phyloP scores from a whole-genome alignment of 805 yeast species.

The Saturnispora sekii region DNA sequence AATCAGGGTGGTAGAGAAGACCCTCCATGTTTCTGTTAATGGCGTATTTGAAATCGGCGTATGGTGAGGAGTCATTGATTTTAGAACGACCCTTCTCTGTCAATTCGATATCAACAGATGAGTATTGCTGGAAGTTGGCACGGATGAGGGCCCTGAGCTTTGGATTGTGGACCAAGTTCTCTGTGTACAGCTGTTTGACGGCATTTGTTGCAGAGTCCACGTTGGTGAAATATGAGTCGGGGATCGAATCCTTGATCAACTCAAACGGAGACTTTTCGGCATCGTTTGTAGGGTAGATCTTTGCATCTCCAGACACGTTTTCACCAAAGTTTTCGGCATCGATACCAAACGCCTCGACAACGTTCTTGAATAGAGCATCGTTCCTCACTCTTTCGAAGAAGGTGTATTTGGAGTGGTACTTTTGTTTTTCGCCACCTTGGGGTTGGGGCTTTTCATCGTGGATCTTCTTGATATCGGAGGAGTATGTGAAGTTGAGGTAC shows the following conservation, averaged over 20 bases:
- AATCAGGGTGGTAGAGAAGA: slow-evolving; percentile 65
- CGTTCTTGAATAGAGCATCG: slow-evolving; percentile 47
- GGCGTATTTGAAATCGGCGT: slow-evolving; percentile 87
- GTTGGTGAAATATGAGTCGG: slow-evolving; percentile 42
- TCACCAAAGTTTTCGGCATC: slow-evolving; percentile 76
- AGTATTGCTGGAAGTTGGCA: slow-evolving; percentile 50
- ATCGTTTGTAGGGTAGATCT: slow-evolving; percentile 67
- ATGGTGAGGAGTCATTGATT: slow-evolving; percentile 73
- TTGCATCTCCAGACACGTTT: slow-evolving; percentile 57
- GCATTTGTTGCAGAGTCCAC: slow-evolving; percentile 48
- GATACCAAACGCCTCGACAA: slow-evolving; percentile 65
- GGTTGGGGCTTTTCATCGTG: slow-evolving; percentile 12
- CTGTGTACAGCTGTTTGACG: slow-evolving; percentile 64
- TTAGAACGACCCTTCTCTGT: slow-evolving; percentile 77
- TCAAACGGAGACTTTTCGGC: slow-evolving; percentile 50
- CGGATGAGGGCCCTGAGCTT: slow-evolving; percentile 64
- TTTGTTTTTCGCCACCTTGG: slow-evolving; percentile 14
- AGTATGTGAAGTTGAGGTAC: slow-evolving; percentile 64
- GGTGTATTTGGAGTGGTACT: slow-evolving; percentile 49
- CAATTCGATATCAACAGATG: slow-evolving; percentile 60
- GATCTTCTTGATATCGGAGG: slow-evolving; percentile 45
- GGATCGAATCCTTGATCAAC: slow-evolving; percentile 34
- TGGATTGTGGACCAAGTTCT: slow-evolving; percentile 74
- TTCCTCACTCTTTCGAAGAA: slow-evolving; percentile 57
- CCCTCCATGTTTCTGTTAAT: slow-evolving; percentile 71